Percentiles rank a stretch among this genome's conserved stretches.
These are phyloP conservation scores for Amanita polypyramis DNA, from an alignment of 768 basidiomycete species.

Conservation along the genomic window DNA sequence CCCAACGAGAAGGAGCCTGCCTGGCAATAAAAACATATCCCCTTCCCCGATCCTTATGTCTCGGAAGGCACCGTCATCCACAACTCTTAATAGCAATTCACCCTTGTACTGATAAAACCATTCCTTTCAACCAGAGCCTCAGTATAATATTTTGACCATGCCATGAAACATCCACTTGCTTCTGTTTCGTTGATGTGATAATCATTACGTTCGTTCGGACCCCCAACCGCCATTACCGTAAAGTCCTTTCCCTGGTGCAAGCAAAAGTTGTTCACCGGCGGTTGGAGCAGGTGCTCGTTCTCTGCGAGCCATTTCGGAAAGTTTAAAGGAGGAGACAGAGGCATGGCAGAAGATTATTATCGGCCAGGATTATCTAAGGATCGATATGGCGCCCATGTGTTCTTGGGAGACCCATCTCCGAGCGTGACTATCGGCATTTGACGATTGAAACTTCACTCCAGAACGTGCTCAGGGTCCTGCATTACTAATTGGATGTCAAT, in stretches of 20 bases:
- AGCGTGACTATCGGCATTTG: no score
- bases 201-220: slow-evolving; percentile 89
- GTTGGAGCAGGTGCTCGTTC: slow-evolving; percentile 71
- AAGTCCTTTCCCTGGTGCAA: slow-evolving; percentile 77
- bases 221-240: slow-evolving; percentile 93
- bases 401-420: no score
- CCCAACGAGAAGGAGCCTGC: slow-evolving; percentile 28
- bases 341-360: slow-evolving; percentile 32
- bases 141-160: not conserved
- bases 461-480: no score
- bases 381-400: no score
- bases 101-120: slow-evolving; percentile 99
- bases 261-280: slow-evolving; percentile 91
- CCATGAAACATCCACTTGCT: slow-evolving; percentile 25
- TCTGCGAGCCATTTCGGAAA: slow-evolving; percentile 82
- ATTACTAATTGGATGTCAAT: no score
- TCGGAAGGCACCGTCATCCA: slow-evolving; percentile 69
- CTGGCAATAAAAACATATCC: slow-evolving; percentile 93
- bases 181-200: slow-evolving; percentile 96
- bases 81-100: slow-evolving; percentile 79
- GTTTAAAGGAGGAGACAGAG: slow-evolving; percentile 75
- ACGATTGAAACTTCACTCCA: no score
- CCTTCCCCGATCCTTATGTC: slow-evolving; percentile 91
- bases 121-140: slow-evolving; percentile 43
- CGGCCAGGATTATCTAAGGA: no score